These are phyloP conservation scores for Cyclostephanos tholiformis DNA, from an alignment of 108 stramenopile genomes.

Conservation along the genomic window DNA sequence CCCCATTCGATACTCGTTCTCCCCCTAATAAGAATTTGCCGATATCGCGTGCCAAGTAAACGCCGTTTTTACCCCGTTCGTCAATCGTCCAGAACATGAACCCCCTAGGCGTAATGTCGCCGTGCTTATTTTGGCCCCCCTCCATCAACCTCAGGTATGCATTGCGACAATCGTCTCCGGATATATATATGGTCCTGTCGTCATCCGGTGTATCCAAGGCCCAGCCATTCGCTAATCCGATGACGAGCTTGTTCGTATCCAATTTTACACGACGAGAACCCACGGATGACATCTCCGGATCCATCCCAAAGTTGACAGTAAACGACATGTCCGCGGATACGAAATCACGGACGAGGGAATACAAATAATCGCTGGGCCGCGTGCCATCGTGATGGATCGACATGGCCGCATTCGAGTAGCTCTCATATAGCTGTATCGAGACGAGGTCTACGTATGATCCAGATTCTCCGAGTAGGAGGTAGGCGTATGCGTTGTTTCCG, in stretches of 20 bases:
- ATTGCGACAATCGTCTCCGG: slow-evolving; percentile 9
- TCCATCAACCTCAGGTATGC: slow-evolving; percentile 39
- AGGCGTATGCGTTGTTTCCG: slow-evolving; percentile 68
- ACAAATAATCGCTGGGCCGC: slow-evolving; percentile 41
- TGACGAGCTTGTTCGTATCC: slow-evolving; percentile 49
- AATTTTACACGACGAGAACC: slow-evolving; percentile 20
- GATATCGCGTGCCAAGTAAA: slow-evolving; percentile 22
- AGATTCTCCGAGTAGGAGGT: slow-evolving; percentile 58
- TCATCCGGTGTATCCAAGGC: slow-evolving; percentile 13
- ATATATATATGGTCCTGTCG: slow-evolving; percentile 32
- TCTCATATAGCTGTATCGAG: slow-evolving; percentile 78
- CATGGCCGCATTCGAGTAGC: slow-evolving; percentile 64
- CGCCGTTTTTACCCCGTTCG: slow-evolving; percentile 53
- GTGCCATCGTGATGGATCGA: slow-evolving; percentile 15
- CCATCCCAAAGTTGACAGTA: slow-evolving; percentile 38
- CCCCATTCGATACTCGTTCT: not conserved
- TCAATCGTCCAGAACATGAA: slow-evolving; percentile 71
- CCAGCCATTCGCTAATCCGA: slow-evolving; percentile 68
- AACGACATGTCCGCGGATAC: slow-evolving; percentile 2
- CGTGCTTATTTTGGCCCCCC: not conserved
- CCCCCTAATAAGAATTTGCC: not conserved
- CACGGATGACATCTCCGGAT: slow-evolving; percentile 30
- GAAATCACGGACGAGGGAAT: slow-evolving; percentile 24
- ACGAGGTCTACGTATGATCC: slow-evolving; percentile 58
- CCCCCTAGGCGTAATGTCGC: slow-evolving; percentile 38